Conservation (phyloP, 1,139 yeast genomes). For the Maudiozyma humilis region DNA sequence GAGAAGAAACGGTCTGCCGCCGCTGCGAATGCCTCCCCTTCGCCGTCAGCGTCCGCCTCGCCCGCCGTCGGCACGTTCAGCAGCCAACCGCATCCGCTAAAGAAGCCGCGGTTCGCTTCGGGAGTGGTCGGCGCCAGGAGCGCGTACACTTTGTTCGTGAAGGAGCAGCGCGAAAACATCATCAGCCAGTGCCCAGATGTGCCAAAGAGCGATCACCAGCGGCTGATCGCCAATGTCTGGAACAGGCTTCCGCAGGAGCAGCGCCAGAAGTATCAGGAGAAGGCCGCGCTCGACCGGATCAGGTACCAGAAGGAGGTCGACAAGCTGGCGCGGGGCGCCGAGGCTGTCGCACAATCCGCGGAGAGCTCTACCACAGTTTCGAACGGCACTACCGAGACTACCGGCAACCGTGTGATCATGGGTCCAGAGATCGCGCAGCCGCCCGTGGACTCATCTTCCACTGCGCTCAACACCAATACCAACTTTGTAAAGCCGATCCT, state of each 20-base stretch:
- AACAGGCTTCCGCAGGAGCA: not conserved
- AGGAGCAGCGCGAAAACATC: not conserved
- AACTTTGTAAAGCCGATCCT: slow-evolving; percentile 12
- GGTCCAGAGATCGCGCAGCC: no score
- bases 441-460: no score
- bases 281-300: not conserved
- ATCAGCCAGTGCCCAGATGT: not conserved
- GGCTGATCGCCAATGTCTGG: not conserved
- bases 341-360: no score
- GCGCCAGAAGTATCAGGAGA: not conserved
- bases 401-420: not conserved
- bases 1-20: no score
- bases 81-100: no score
- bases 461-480: not conserved
- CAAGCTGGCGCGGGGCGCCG: not conserved
- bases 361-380: no score
- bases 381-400: not conserved
- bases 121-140: not conserved
- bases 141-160: slow-evolving; percentile 1
- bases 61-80: no score
- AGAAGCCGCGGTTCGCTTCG: not conserved
- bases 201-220: not conserved
- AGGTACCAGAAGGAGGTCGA: slow-evolving; percentile 2
- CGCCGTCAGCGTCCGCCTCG: no score
- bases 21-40: no score